Evolutionary conservation across 345 rosid species (phyloP).

Genomic region (Sonneratia alba): DNA sequence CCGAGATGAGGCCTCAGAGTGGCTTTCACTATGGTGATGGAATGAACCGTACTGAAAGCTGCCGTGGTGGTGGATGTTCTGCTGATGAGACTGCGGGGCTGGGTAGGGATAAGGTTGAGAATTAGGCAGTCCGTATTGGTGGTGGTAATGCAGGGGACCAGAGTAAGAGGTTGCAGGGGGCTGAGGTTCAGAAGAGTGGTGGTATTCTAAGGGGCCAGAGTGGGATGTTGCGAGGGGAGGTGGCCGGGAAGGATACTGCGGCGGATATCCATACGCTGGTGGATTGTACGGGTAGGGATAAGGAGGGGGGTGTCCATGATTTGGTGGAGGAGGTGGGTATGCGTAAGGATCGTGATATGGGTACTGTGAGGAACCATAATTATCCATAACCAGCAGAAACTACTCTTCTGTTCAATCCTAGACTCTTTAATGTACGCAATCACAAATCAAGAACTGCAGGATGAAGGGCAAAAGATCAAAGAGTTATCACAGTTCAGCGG

Average conservation of each 20-base stretch:
- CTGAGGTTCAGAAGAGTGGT: constrained; percentile 14
- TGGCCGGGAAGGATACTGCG: constrained; percentile 16
- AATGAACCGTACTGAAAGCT: constrained; percentile 39
- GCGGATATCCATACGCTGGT: constrained; percentile 32
- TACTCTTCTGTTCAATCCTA: background rate
- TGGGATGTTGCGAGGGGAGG: background rate
- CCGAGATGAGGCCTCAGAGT: constrained; percentile 26
- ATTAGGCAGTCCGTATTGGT: constrained; percentile 14
- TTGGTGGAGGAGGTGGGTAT: constrained; percentile 16
- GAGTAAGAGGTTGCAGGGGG: constrained; percentile 22
- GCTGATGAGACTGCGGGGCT: constrained; percentile 16
- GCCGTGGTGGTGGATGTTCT: constrained; percentile 30
- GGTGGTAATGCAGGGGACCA: constrained; percentile 33
- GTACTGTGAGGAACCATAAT: constrained; percentile 37
- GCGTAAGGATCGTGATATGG: constrained; percentile 22
- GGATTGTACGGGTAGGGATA: constrained; percentile 28
- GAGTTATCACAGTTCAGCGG: background rate
- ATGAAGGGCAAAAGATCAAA: rapidly evolving
- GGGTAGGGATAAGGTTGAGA: constrained; percentile 40
- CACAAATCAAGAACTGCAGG: background rate
- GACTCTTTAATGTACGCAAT: too few relatives aligned
- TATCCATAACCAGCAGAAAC: constrained; percentile 23
- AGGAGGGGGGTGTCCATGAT: constrained; percentile 25
- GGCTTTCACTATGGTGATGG: constrained; percentile 33
- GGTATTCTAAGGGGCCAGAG: constrained; percentile 9